phyloP scores from a whole-genome alignment of 345 rosid species.

The Ailanthus altissimus region DNA sequence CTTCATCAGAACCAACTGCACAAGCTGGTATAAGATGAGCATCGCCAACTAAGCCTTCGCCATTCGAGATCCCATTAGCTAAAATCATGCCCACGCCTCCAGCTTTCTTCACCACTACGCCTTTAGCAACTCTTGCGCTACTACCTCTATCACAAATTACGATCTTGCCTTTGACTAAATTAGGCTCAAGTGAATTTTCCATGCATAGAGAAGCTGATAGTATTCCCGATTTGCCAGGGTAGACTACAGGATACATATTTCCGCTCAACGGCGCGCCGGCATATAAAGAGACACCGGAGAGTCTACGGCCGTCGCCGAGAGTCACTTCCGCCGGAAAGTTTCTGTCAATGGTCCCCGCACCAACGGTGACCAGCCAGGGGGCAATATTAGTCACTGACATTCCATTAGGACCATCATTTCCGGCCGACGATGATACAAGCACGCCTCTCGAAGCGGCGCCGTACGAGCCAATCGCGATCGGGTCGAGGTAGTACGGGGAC shows the following conservation, averaged over 20 bases:
- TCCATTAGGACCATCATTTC: conserved; percentile 76
- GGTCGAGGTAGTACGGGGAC: conserved; percentile 78
- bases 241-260: conserved; percentile 65
- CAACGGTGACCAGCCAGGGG: conserved; percentile 74
- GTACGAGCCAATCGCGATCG: conserved; percentile 75
- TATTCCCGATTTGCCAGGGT: conserved; percentile 66
- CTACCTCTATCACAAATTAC: conserved; percentile 82
- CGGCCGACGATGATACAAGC: conserved; percentile 56
- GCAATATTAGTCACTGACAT: conserved; percentile 81
- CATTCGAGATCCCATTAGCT: conserved; percentile 73
- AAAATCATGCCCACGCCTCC: conserved; percentile 89
- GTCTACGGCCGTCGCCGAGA: conserved; percentile 58
- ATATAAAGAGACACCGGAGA: conserved; percentile 70
- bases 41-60: conserved; percentile 83
- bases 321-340: conserved; percentile 68
- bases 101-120: conserved; percentile 77
- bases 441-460: conserved; percentile 58
- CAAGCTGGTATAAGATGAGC: conserved; percentile 78
- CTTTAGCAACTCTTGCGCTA: conserved; percentile 75
- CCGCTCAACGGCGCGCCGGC: conserved; percentile 54
- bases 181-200: conserved; percentile 73
- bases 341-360: conserved; percentile 77
- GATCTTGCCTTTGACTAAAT: conserved; percentile 62
- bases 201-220: conserved; percentile 68
- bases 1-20: conserved; percentile 70